These are phyloP conservation scores for Plantago major DNA, from an alignment of 257 asterid genomes.

Conservation along the genomic window DNA sequence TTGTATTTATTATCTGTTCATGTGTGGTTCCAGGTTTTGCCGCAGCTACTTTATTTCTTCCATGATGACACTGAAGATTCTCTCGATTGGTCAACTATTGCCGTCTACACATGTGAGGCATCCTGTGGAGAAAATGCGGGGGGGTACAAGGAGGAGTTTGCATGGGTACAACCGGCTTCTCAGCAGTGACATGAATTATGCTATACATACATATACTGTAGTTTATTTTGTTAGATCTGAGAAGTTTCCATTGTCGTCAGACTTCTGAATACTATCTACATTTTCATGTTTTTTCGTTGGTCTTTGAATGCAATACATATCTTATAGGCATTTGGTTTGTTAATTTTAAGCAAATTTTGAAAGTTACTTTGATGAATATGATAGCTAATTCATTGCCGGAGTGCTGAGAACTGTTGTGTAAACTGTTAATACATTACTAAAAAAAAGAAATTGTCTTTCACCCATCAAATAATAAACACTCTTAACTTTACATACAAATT, in stretches of 20 bases:
- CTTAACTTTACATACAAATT: no score
- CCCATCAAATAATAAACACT: no score
- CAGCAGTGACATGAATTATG: slow-evolving; percentile 22
- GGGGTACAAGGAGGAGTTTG: slow-evolving; percentile 79
- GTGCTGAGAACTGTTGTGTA: no score
- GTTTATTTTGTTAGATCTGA: background rate
- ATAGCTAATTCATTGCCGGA: no score
- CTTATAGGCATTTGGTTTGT: no score
- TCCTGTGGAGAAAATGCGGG: slow-evolving; percentile 51
- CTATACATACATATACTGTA: background rate
- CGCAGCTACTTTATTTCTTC: slow-evolving; percentile 78
- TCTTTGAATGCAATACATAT: no score
- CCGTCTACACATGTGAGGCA: slow-evolving; percentile 72
- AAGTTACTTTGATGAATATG: no score
- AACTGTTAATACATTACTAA: no score
- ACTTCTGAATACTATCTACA: no score
- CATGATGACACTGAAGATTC: slow-evolving; percentile 66
- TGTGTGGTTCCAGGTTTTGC: slow-evolving; percentile 54
- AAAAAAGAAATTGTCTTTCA: no score
- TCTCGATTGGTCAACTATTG: slow-evolving; percentile 89
- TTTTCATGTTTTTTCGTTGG: no score
- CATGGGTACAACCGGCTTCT: slow-evolving; percentile 75
- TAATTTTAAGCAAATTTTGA: no score
- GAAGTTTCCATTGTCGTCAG: background rate
- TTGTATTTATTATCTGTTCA: background rate